These are phyloP conservation scores for Lecanosticta acicola DNA, from an alignment of 2,329 filamentous ascomycete genomes.

Conservation along the genomic window DNA sequence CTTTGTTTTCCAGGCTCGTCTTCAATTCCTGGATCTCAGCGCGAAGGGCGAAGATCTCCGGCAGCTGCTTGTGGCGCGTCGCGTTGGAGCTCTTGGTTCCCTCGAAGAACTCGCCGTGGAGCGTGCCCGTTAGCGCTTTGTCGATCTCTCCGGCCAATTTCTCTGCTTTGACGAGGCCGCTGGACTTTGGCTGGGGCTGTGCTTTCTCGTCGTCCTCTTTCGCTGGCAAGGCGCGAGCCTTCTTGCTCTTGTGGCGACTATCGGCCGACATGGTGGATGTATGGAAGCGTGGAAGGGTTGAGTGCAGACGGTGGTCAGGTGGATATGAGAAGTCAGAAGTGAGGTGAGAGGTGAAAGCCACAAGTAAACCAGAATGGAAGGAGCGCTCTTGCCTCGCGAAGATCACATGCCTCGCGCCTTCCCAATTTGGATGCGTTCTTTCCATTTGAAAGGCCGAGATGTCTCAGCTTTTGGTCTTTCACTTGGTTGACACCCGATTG, in stretches of 20 bases:
- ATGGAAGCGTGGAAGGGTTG: too few species aligned
- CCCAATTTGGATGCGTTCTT: too few species aligned
- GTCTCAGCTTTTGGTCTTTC: too few species aligned
- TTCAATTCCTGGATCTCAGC: background rate
- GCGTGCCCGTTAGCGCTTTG: background rate
- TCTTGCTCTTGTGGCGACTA: background rate
- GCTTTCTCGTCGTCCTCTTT: background rate
- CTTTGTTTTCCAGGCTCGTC: background rate
- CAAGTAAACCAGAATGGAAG: too few species aligned
- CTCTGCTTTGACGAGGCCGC: background rate
- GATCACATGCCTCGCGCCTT: too few species aligned
- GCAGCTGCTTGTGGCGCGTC: background rate
- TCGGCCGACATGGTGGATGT: background rate
- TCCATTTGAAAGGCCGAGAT: too few species aligned
- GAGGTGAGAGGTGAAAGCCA: too few species aligned
- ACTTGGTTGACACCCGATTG: too few species aligned
- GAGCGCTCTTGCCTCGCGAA: too few species aligned
- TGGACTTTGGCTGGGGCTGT: background rate
- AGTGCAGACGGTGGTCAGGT: too few species aligned
- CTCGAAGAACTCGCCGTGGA: slow-evolving; percentile 2
- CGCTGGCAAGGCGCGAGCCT: background rate
- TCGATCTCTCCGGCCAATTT: background rate
- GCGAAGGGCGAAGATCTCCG: slow-evolving; percentile 1
- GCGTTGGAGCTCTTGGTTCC: background rate
- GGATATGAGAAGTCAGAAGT: too few species aligned